These are phyloP conservation scores for Saksenaea vasiformis DNA, from an alignment of 371 early-diverging fungal genomes.

Conservation along the genomic window DNA sequence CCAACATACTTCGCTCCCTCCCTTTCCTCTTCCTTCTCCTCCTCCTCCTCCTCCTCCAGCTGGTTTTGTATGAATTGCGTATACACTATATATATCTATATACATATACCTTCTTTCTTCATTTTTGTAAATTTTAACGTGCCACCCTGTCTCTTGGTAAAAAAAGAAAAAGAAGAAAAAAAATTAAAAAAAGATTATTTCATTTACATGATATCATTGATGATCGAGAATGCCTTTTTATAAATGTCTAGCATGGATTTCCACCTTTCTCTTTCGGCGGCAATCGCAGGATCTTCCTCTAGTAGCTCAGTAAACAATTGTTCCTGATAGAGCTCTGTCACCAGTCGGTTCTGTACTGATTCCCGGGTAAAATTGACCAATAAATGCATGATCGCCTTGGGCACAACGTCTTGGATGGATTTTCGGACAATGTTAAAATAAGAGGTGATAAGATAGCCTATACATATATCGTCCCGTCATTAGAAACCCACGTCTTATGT, in stretches of 20 bases:
- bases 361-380: slow-evolving; percentile 79
- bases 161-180: not conserved
- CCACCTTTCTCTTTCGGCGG: slow-evolving; percentile 77
- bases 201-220: slow-evolving; percentile 70
- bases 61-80: not conserved
- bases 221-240: slow-evolving; percentile 75
- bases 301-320: slow-evolving; percentile 72
- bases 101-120: not conserved
- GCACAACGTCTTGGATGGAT: slow-evolving; percentile 86
- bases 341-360: slow-evolving; percentile 80
- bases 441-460: slow-evolving; percentile 73
- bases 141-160: not conserved
- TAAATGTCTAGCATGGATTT: slow-evolving; percentile 78
- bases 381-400: slow-evolving; percentile 91
- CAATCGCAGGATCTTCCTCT: slow-evolving; percentile 75
- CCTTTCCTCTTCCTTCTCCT: slow-evolving; percentile 4
- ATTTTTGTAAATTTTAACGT: slow-evolving; percentile 7
- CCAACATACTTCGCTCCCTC: no score
- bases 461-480: not conserved
- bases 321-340: slow-evolving; percentile 81
- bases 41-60: not conserved
- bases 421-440: slow-evolving; percentile 88
- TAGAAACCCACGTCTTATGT: not conserved
- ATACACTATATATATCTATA: not conserved
- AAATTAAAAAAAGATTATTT: no score